Conservation (phyloP, 2,329 filamentous ascomycete genomes). For the Septoria petroselini region DNA sequence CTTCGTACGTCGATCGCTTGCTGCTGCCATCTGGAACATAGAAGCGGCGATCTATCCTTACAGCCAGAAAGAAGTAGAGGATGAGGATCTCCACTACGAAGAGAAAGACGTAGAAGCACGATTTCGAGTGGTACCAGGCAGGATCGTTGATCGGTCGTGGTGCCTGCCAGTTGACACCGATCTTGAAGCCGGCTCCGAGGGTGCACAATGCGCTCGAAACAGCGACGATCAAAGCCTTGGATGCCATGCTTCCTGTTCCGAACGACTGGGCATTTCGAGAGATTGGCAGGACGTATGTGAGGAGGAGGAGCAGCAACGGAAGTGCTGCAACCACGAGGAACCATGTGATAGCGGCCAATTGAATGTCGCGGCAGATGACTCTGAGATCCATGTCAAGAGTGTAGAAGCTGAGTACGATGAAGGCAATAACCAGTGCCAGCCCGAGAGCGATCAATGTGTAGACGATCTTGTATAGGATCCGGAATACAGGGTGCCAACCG, state of each 20-base stretch:
- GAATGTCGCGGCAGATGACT: constrained; percentile 21
- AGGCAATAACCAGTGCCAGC: constrained; percentile 31
- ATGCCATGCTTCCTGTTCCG: constrained; percentile 24
- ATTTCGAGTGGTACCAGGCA: constrained; percentile 35
- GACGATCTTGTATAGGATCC: constrained; percentile 15
- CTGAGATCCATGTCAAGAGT: constrained; percentile 26
- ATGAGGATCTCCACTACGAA: constrained; percentile 36
- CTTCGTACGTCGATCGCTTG: constrained; percentile 20
- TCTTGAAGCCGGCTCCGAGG: constrained; percentile 30
- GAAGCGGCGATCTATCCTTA: constrained; percentile 32
- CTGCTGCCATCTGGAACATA: constrained; percentile 33
- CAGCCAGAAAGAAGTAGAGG: constrained; percentile 29
- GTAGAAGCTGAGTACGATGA: constrained; percentile 33
- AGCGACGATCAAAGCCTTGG: constrained; percentile 24
- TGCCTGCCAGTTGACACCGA: constrained; percentile 30
- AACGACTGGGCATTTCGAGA: constrained; percentile 19
- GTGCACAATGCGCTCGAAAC: constrained; percentile 23
- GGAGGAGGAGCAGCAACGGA: constrained; percentile 26
- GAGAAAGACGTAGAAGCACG: constrained; percentile 33
- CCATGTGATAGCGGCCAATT: constrained; percentile 28
- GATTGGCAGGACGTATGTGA: constrained; percentile 20
- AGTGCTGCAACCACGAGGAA: constrained; percentile 28
- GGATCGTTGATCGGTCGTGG: constrained; percentile 28
- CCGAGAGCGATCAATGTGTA: constrained; percentile 20
- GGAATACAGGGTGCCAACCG: constrained; percentile 30